Conservation (phyloP, 78 protist species). For the Dictyostelium capitatum region DNA sequence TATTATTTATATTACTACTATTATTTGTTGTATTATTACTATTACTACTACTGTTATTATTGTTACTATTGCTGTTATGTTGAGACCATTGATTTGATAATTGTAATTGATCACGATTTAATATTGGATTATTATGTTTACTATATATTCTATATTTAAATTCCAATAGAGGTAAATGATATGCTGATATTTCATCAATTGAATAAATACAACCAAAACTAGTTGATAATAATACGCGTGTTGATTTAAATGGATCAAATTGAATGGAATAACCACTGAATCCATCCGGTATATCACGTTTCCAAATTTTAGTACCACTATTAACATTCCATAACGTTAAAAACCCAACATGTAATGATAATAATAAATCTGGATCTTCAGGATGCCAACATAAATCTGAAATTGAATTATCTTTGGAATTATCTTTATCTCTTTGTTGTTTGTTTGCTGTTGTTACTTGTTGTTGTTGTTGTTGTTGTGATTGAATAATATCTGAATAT, state of each 20-base stretch:
- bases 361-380: conserved; percentile 15
- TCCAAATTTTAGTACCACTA: conserved; percentile 23
- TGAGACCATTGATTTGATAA: not conserved
- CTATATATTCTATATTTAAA: conserved; percentile 5
- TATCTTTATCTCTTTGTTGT: no score
- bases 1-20: not conserved
- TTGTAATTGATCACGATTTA: not conserved
- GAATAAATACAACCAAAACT: conserved; percentile 8
- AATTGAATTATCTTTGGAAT: not conserved
- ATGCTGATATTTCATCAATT: not conserved
- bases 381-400: conserved; percentile 55
- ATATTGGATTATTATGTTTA: not conserved
- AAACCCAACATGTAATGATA: not conserved
- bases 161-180: conserved; percentile 3
- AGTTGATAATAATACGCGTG: not conserved
- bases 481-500: not conserved
- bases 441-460: not conserved
- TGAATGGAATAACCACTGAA: conserved; percentile 9
- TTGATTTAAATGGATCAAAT: conserved; percentile 32
- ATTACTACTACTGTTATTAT: not conserved
- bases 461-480: not conserved
- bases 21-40: not conserved
- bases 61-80: not conserved
- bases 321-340: conserved; percentile 22
- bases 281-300: conserved; percentile 17